phyloP scores from a whole-genome alignment of 1,284 basidiomycete genomes.

The Papiliotrema laurentii region DNA sequence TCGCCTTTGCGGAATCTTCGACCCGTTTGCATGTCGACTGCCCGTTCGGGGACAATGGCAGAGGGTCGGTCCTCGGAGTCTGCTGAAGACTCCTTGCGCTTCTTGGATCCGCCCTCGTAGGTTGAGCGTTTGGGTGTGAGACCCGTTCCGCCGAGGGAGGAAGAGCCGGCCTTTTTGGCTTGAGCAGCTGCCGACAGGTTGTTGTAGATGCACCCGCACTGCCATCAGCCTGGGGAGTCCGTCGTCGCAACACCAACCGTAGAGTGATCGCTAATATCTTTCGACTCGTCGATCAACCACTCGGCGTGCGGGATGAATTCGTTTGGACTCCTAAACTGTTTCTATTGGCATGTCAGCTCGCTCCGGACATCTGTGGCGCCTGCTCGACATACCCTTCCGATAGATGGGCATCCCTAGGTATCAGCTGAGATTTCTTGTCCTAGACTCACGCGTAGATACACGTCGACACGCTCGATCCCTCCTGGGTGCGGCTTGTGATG shows the following conservation, averaged over 20 bases:
- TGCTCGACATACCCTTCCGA: slow-evolving; percentile 17
- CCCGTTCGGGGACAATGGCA: slow-evolving; percentile 20
- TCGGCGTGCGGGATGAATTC: slow-evolving; percentile 34
- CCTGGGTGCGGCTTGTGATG: slow-evolving; percentile 24
- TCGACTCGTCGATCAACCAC: slow-evolving; percentile 33
- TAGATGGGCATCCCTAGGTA: slow-evolving; percentile 23
- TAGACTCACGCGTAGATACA: slow-evolving; percentile 32
- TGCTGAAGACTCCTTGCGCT: not conserved
- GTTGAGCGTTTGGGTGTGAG: slow-evolving; percentile 2
- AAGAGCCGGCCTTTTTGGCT: slow-evolving; percentile 1
- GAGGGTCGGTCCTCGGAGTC: slow-evolving; percentile 6
- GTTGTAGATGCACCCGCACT: slow-evolving; percentile 38
- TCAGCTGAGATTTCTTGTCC: not conserved
- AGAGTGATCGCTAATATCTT: slow-evolving; percentile 24
- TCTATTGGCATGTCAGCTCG: not conserved
- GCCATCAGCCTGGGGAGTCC: slow-evolving; percentile 2
- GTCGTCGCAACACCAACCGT: slow-evolving; percentile 11
- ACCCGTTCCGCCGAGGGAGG: not conserved
- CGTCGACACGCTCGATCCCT: slow-evolving; percentile 21
- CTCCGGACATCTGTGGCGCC: not conserved
- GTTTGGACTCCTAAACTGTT: slow-evolving; percentile 19
- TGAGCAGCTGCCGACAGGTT: slow-evolving; percentile 8
- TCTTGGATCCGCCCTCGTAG: not conserved
- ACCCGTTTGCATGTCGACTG: slow-evolving; percentile 13
- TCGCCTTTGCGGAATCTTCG: slow-evolving; percentile 31